Evolutionary conservation across 2,329 filamentous ascomycete species (phyloP).

Genomic region (Nothopassalora personata): DNA sequence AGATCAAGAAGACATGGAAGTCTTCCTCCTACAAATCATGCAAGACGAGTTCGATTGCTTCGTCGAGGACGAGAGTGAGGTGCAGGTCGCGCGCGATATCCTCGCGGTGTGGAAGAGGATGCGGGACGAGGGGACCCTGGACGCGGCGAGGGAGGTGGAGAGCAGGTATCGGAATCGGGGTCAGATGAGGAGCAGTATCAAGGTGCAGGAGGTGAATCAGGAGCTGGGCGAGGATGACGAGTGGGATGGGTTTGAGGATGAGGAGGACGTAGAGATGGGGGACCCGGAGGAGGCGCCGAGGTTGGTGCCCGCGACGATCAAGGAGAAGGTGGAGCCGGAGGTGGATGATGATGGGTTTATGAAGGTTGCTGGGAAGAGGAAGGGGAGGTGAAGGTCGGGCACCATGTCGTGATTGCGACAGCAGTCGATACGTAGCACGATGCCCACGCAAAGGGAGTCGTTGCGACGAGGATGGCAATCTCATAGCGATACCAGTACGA

Average conservation of each 20-base stretch:
- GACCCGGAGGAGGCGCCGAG: slow-evolving; percentile 53
- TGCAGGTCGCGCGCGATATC: slow-evolving; percentile 67
- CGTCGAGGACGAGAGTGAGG: slow-evolving; percentile 82
- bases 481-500: no score
- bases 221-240: slow-evolving; percentile 47
- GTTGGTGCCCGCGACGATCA: slow-evolving; percentile 47
- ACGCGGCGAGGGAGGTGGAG: slow-evolving; percentile 77
- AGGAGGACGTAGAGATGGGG: slow-evolving; percentile 49
- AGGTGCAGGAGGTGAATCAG: slow-evolving; percentile 56
- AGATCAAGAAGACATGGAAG: slow-evolving; percentile 74
- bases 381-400: slow-evolving; percentile 26
- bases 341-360: slow-evolving; percentile 40
- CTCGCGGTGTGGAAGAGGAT: slow-evolving; percentile 62
- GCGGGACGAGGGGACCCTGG: slow-evolving; percentile 59
- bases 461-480: no score
- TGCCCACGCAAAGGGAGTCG: background rate
- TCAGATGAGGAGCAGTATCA: slow-evolving; percentile 56
- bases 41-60: slow-evolving; percentile 92
- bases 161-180: slow-evolving; percentile 68
- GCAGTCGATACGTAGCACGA: background rate
- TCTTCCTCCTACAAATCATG: slow-evolving; percentile 83
- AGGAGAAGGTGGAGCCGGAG: slow-evolving; percentile 58
- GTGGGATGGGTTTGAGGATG: slow-evolving; percentile 46
- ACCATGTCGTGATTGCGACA: background rate
- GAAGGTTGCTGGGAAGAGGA: slow-evolving; percentile 36